phyloP scores from a whole-genome alignment of 2,329 filamentous ascomycete genomes.

The Ophiostoma perfectum region DNA sequence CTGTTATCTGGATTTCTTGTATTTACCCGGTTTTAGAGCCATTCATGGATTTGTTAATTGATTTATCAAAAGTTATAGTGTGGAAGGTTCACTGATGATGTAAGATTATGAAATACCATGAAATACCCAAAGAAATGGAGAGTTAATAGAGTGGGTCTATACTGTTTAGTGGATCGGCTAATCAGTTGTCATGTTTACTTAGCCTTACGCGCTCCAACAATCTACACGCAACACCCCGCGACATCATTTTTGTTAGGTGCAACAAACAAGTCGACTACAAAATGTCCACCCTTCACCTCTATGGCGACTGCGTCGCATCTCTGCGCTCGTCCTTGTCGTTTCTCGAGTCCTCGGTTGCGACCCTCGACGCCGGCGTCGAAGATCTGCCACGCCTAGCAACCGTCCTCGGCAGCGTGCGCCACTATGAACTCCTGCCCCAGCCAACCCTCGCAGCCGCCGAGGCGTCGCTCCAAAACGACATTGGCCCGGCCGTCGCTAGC shows the following conservation, averaged over 20 bases:
- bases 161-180: neutral
- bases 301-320: conserved; percentile 55
- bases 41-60: neutral
- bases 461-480: conserved; percentile 77
- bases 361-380: conserved; percentile 48
- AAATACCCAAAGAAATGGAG: neutral
- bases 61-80: neutral
- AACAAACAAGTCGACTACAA: conserved; percentile 9
- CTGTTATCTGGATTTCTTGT: neutral
- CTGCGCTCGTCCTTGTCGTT: conserved; percentile 56
- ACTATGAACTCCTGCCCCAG: conserved; percentile 89
- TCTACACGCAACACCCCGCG: neutral
- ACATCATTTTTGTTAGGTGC: neutral
- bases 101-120: neutral
- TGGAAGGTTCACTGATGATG: neutral
- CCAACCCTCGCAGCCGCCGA: conserved; percentile 76
- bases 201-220: neutral
- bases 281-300: conserved; percentile 30
- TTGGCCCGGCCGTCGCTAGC: conserved; percentile 75
- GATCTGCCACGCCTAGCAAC: conserved; percentile 53
- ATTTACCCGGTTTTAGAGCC: neutral
- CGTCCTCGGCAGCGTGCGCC: conserved; percentile 59
- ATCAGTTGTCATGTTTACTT: neutral
- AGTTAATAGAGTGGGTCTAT: neutral
- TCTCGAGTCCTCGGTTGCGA: conserved; percentile 55